Evolutionary conservation across 257 asterid genomes (phyloP).

Genomic region (Haberlea rhodopensis): DNA sequence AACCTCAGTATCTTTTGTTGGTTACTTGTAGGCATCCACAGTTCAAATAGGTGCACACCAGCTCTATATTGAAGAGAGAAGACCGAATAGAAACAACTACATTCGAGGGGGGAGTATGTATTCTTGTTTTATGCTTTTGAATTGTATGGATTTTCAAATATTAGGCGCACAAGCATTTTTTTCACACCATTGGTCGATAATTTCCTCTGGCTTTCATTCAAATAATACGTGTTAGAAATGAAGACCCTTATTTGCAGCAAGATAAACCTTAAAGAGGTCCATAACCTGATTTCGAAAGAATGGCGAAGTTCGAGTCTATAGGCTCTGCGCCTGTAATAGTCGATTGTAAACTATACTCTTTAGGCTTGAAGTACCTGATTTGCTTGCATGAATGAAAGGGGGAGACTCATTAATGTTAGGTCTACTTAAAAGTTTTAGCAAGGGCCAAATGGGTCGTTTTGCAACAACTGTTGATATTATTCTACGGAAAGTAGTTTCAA

Average conservation of each 20-base stretch:
- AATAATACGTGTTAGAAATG: neutral
- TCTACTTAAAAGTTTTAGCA: too few species aligned
- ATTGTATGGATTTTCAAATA: neutral
- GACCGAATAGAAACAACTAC: constrained; percentile 70
- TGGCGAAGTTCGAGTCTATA: too few species aligned
- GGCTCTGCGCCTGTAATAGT: too few species aligned
- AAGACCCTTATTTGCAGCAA: neutral
- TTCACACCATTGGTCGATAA: neutral
- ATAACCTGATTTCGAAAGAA: too few species aligned
- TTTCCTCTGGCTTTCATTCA: neutral
- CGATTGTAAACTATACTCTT: too few species aligned
- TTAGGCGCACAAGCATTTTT: constrained; percentile 6
- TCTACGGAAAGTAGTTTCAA: too few species aligned
- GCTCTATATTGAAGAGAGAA: constrained; percentile 88
- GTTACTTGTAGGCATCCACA: constrained; percentile 63
- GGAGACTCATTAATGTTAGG: too few species aligned
- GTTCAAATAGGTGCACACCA: constrained; percentile 76
- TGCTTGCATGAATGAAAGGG: too few species aligned
- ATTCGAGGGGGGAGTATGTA: constrained; percentile 83
- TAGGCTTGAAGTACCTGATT: too few species aligned
- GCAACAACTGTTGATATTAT: too few species aligned
- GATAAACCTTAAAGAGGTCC: neutral
- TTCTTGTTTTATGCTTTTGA: constrained; percentile 2
- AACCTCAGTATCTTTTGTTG: constrained; percentile 12
- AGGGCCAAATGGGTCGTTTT: too few species aligned